Conservation (phyloP, 495 filamentous ascomycete species). For the Cercophora sp. region DNA sequence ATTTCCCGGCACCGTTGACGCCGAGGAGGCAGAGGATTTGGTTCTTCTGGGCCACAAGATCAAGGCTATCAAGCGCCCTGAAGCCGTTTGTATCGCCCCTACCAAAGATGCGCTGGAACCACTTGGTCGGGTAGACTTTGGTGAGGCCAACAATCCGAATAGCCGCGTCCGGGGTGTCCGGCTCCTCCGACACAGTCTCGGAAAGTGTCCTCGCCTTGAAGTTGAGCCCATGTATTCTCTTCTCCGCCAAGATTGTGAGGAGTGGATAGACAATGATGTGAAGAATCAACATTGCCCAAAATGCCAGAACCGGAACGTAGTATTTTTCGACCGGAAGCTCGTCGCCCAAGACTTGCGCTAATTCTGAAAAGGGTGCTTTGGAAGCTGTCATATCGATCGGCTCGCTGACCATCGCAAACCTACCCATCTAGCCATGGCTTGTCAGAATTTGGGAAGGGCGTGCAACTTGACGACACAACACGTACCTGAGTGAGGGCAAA, state of each 20-base stretch:
- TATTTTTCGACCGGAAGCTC: constrained; percentile 29
- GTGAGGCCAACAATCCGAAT: constrained; percentile 59
- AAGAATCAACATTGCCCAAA: constrained; percentile 62
- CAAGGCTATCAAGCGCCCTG: constrained; percentile 62
- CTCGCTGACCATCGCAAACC: constrained; percentile 6
- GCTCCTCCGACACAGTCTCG: constrained; percentile 20
- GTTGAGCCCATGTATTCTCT: constrained; percentile 62
- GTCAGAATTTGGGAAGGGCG: not conserved
- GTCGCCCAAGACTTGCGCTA: too few relatives aligned
- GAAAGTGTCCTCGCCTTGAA: constrained; percentile 54
- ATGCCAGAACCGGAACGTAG: constrained; percentile 24
- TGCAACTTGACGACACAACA: not conserved
- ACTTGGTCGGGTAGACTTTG: constrained; percentile 70
- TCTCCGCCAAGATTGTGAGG: constrained; percentile 64
- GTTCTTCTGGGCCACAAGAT: constrained; percentile 59
- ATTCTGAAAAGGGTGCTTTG: too few relatives aligned
- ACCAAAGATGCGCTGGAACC: constrained; percentile 47
- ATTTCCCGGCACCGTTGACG: constrained; percentile 80
- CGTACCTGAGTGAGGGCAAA: constrained; percentile 13
- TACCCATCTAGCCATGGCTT: constrained; percentile 4
- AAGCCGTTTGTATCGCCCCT: constrained; percentile 51
- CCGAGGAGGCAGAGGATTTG: constrained; percentile 76
- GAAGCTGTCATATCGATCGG: constrained; percentile 8
- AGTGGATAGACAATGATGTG: constrained; percentile 68
- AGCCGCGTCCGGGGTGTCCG: constrained; percentile 18